A percentile compares a stretch with the other conserved stretches of the same genome.
These are phyloP conservation scores for Pseudonectria foliicola DNA, from an alignment of 2,329 filamentous ascomycete species.

Conservation along the genomic window DNA sequence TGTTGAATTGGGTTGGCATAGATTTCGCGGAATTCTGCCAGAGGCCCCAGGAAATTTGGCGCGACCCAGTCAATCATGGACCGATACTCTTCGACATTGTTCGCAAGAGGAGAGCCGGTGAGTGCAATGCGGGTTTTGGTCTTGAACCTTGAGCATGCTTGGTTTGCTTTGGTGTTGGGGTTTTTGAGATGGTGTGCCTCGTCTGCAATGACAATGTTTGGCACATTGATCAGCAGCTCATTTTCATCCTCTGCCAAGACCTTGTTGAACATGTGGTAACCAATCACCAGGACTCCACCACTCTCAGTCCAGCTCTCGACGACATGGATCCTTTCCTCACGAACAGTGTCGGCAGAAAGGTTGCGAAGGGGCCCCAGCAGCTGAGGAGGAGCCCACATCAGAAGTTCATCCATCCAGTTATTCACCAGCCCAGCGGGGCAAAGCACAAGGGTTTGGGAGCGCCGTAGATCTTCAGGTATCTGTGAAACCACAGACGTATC, in stretches of 20 bases:
- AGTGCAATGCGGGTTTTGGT: conserved; percentile 71
- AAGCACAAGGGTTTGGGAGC: conserved; percentile 61
- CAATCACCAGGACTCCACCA: conserved; percentile 70
- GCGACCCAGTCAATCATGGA: conserved; percentile 85
- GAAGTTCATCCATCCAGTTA: conserved; percentile 78
- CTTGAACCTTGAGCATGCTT: conserved; percentile 50
- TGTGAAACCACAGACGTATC: conserved; percentile 54
- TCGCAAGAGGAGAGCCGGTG: conserved; percentile 80
- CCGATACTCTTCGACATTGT: conserved; percentile 77
- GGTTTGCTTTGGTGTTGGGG: conserved; percentile 41
- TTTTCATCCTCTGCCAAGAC: conserved; percentile 27
- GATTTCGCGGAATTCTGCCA: conserved; percentile 59
- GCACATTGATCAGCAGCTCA: conserved; percentile 47
- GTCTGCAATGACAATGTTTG: conserved; percentile 73
- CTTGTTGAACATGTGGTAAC: conserved; percentile 61
- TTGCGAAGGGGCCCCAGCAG: conserved; percentile 50
- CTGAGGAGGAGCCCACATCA: conserved; percentile 56
- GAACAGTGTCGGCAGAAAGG: conserved; percentile 38
- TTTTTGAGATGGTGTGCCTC: conserved; percentile 82
- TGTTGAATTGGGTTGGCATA: conserved; percentile 67
- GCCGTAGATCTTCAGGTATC: conserved; percentile 58
- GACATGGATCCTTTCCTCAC: conserved; percentile 32
- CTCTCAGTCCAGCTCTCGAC: conserved; percentile 53
- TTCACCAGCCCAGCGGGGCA: conserved; percentile 68
- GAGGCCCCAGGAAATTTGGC: conserved; percentile 65